Evolutionary conservation across 140 eudicot genomes (phyloP).

Genomic region (Bidens hawaiensis): DNA sequence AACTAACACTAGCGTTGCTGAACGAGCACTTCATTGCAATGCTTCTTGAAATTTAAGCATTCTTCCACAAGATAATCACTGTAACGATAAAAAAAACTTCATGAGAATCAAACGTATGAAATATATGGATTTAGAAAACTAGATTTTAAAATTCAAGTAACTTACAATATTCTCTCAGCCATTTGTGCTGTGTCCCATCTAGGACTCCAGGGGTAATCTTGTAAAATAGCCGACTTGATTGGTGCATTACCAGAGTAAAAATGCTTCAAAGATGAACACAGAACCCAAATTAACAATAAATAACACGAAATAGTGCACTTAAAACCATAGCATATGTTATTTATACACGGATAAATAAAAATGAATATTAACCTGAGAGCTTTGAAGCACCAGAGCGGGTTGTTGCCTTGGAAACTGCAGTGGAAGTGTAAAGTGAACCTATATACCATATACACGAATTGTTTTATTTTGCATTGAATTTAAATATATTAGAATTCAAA

Average conservation of each 20-base stretch:
- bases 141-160: background rate
- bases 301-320: background rate
- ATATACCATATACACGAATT: constrained; percentile 1
- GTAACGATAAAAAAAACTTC: constrained; percentile 18
- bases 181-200: constrained; percentile 77
- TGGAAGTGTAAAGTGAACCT: constrained; percentile 80
- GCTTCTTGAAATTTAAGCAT: constrained; percentile 80
- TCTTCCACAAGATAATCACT: constrained; percentile 86
- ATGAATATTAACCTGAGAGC: constrained; percentile 59
- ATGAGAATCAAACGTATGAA: constrained; percentile 1
- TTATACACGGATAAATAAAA: background rate
- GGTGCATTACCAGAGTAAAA: constrained; percentile 57
- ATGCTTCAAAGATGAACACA: constrained; percentile 43
- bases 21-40: constrained; percentile 51
- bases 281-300: background rate
- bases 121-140: background rate
- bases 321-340: background rate
- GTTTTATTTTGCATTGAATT: background rate
- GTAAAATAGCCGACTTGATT: constrained; percentile 55
- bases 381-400: constrained; percentile 73
- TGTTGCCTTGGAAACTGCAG: constrained; percentile 90
- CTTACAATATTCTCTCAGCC: constrained; percentile 90
- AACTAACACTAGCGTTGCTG: constrained; percentile 46
- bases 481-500: background rate
- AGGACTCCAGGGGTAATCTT: constrained; percentile 97